Percentiles rank a stretch among this genome's conserved stretches.
phyloP scores from a whole-genome alignment of 352 stramenopile species.

The Elongisporangium anandrum region DNA sequence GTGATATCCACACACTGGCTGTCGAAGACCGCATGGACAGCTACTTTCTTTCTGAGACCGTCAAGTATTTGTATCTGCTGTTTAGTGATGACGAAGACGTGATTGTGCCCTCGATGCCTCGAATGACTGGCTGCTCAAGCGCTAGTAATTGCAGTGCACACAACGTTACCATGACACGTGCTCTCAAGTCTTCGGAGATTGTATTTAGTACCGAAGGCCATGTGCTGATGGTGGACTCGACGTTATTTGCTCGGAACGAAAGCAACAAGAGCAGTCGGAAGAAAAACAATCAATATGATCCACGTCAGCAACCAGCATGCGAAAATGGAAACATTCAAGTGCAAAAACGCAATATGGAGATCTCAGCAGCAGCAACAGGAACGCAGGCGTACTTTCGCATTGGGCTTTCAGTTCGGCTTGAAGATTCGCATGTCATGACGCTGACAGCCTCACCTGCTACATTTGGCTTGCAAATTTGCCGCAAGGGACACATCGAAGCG shows the following conservation, averaged over 20 bases:
- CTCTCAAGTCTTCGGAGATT: constrained; percentile 63
- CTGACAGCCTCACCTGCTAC: constrained; percentile 58
- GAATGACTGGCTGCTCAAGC: background rate
- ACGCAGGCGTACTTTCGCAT: constrained; percentile 26
- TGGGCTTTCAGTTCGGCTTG: constrained; percentile 53
- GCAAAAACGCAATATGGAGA: constrained; percentile 30
- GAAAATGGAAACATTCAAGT: constrained; percentile 50
- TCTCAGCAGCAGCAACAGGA: constrained; percentile 10
- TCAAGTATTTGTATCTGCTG: constrained; percentile 99
- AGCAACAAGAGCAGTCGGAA: background rate
- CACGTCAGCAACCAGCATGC: constrained; percentile 19
- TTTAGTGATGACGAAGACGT: constrained; percentile 92
- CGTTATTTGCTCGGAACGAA: constrained; percentile 36
- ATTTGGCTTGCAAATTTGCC: constrained; percentile 53
- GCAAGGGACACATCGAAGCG: constrained; percentile 41
- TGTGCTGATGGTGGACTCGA: constrained; percentile 55
- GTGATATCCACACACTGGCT: constrained; percentile 85
- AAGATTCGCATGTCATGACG: constrained; percentile 61
- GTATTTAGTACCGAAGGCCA: constrained; percentile 85
- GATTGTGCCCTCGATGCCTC: constrained; percentile 45
- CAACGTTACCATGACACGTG: constrained; percentile 11
- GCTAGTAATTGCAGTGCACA: constrained; percentile 4
- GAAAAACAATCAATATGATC: constrained; percentile 2
- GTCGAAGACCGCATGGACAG: constrained; percentile 98
- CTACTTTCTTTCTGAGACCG: constrained; percentile 98